A percentile compares a stretch with the other conserved stretches of the same genome.
phyloP scores from a whole-genome alignment of 495 filamentous ascomycete species.

The Hypomontagnella monticulosa region DNA sequence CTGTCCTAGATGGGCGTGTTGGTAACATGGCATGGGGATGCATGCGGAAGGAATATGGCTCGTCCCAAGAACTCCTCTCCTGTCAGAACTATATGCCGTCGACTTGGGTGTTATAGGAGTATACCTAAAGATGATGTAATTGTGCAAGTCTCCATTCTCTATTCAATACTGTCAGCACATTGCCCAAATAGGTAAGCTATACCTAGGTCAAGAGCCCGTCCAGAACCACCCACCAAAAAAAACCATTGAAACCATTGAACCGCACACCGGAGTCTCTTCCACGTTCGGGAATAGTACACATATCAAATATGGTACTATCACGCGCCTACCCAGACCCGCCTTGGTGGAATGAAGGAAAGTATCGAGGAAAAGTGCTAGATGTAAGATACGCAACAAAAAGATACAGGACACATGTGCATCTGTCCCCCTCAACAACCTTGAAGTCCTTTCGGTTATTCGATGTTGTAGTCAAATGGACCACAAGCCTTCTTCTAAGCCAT shows the following conservation, averaged over 20 bases:
- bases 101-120: conserved; percentile 10
- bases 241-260: no score
- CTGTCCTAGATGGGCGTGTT: conserved; percentile 19
- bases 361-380: conserved; percentile 5
- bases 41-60: conserved; percentile 17
- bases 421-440: conserved; percentile 14
- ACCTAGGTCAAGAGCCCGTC: neutral
- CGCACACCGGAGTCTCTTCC: conserved; percentile 4
- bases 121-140: conserved; percentile 31
- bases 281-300: conserved; percentile 6
- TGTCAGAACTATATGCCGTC: conserved; percentile 20
- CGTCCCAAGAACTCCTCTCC: conserved; percentile 9
- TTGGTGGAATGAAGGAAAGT: neutral
- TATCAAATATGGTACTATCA: neutral
- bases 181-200: conserved; percentile 28
- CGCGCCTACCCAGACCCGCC: neutral
- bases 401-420: neutral
- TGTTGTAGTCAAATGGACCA: conserved; percentile 4
- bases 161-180: conserved; percentile 25
- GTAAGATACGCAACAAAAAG: neutral
- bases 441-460: no score
- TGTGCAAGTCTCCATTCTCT: conserved; percentile 14
- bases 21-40: conserved; percentile 14
- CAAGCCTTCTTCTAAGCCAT: neutral
- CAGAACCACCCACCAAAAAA: conserved; percentile 1